Evolutionary conservation across 805 yeast species (phyloP).

Genomic region (Yarrowia osloensis): DNA sequence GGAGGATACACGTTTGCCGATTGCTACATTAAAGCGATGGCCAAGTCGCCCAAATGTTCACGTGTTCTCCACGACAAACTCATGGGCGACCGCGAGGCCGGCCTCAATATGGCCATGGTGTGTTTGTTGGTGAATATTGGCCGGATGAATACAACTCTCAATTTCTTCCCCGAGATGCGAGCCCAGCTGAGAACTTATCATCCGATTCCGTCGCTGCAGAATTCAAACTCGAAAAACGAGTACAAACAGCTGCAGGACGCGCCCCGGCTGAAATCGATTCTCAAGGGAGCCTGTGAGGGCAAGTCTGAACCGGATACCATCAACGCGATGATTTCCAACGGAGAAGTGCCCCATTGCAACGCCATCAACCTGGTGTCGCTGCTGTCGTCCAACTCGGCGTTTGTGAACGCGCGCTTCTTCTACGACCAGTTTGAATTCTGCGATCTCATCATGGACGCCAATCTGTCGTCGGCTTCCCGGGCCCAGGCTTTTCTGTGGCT

Average conservation of each 20-base stretch:
- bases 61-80: conserved; percentile 79
- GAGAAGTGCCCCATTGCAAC: conserved; percentile 53
- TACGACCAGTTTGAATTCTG: conserved; percentile 55
- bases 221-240: conserved; percentile 54
- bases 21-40: conserved; percentile 75
- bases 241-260: conserved; percentile 91
- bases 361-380: conserved; percentile 76
- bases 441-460: conserved; percentile 69
- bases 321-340: conserved; percentile 48
- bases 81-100: conserved; percentile 62
- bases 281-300: conserved; percentile 83
- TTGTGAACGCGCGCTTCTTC: conserved; percentile 49
- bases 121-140: conserved; percentile 90
- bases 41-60: conserved; percentile 81
- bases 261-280: conserved; percentile 84
- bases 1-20: conserved; percentile 73
- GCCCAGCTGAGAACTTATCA: conserved; percentile 91
- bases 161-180: conserved; percentile 91
- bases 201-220: conserved; percentile 87
- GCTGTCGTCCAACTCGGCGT: conserved; percentile 61
- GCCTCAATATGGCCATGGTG: conserved; percentile 70
- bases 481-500: conserved; percentile 81
- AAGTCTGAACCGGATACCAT: conserved; percentile 52
- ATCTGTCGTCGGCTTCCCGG: conserved; percentile 63
- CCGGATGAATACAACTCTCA: conserved; percentile 90